Evolutionary conservation across 2,329 filamentous ascomycete species (phyloP).

Genomic region (Fusarium liriodendri): DNA sequence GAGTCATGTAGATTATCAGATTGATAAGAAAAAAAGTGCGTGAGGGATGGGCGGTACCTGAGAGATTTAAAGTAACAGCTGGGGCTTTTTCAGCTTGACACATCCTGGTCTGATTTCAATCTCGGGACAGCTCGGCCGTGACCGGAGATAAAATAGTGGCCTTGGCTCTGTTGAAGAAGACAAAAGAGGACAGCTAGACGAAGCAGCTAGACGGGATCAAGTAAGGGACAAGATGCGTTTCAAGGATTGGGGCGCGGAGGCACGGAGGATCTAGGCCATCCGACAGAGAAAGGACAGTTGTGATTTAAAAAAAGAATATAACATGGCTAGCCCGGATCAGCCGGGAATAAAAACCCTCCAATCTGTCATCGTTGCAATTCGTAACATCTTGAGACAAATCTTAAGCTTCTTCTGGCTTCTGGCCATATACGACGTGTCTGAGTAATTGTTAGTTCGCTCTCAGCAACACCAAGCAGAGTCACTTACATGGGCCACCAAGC

Average conservation of each 20-base stretch:
- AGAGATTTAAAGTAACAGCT: background rate
- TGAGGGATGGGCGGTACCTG: background rate
- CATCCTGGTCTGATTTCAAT: conserved; percentile 10
- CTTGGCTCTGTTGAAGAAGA: background rate
- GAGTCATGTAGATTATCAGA: conserved; percentile 1
- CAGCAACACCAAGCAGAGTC: too few species aligned
- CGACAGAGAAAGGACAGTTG: background rate
- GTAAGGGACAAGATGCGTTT: background rate
- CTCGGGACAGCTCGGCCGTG: background rate
- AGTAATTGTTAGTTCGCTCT: too few species aligned
- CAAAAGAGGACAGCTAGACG: background rate
- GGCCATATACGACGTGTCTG: conserved; percentile 37
- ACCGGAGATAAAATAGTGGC: background rate
- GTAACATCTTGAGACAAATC: background rate
- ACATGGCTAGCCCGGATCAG: background rate
- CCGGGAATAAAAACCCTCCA: background rate
- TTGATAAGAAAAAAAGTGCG: background rate
- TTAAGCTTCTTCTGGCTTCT: conserved; percentile 32
- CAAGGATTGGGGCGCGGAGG: background rate
- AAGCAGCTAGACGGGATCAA: background rate
- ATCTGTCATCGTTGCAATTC: background rate
- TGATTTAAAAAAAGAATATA: background rate
- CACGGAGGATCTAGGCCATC: background rate
- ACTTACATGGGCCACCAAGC: conserved; percentile 54
- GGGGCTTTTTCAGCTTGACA: background rate